Evolutionary conservation across 129 eudicot genomes (phyloP).

Genomic region (Flaveria robusta): DNA sequence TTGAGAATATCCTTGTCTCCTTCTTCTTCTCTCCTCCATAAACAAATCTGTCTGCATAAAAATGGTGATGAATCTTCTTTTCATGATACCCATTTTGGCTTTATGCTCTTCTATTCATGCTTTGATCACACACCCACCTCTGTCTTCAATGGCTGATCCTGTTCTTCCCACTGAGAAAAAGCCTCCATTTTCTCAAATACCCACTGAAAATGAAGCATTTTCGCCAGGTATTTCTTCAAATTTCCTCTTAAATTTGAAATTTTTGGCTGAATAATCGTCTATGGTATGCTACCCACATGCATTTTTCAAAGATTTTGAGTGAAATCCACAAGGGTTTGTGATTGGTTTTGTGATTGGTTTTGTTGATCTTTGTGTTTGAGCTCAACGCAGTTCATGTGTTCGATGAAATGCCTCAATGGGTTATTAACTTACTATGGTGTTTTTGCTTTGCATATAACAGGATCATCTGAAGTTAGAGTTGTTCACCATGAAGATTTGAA

Average conservation of each 20-base stretch:
- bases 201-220: constrained; percentile 43
- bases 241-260: neutral
- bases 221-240: constrained; percentile 54
- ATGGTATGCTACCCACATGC: neutral
- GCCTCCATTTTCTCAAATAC: constrained; percentile 62
- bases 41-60: constrained; percentile 20
- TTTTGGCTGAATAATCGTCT: neutral
- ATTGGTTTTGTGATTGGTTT: too few relatives aligned
- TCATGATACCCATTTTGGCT: constrained; percentile 49
- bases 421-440: neutral
- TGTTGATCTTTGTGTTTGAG: too few relatives aligned
- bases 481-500: constrained; percentile 70
- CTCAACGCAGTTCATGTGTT: constrained; percentile 15
- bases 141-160: constrained; percentile 50
- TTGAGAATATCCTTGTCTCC: constrained; percentile 33
- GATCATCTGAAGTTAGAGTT: constrained; percentile 47
- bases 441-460: constrained; percentile 39
- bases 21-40: constrained; percentile 16
- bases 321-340: constrained; percentile 18
- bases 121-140: constrained; percentile 50
- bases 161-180: constrained; percentile 64
- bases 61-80: constrained; percentile 46
- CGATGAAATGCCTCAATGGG: constrained; percentile 20
- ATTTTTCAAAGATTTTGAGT: neutral
- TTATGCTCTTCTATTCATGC: constrained; percentile 41